A percentile compares a stretch with the other conserved stretches of the same genome.
phyloP scores from a whole-genome alignment of 169 alveolate genomes.

The Cryptosporidium tyzzeri region DNA sequence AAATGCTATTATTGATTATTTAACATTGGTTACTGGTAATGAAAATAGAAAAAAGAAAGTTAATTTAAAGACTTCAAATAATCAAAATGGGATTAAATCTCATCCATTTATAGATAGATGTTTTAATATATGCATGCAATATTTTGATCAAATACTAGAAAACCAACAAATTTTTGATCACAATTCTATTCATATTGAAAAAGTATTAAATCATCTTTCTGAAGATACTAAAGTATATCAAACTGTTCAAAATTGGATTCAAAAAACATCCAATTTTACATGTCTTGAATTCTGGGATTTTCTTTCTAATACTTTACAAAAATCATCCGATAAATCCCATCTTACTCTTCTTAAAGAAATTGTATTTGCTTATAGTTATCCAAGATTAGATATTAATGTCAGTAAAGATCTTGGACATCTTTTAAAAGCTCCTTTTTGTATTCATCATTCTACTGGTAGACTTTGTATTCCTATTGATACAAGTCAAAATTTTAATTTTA shows the following conservation, averaged over 20 bases:
- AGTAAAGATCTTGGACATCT: conserved; percentile 90
- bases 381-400: conserved; percentile 85
- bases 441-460: conserved; percentile 92
- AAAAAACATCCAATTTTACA: conserved; percentile 54
- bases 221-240: conserved; percentile 58
- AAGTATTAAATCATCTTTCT: conserved; percentile 40
- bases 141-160: conserved; percentile 31
- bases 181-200: conserved; percentile 22
- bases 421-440: conserved; percentile 91
- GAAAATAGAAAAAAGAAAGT: conserved; percentile 82
- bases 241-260: conserved; percentile 30
- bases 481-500: conserved; percentile 78
- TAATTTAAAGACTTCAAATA: conserved; percentile 55
- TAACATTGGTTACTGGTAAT: conserved; percentile 80
- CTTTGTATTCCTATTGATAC: conserved; percentile 87
- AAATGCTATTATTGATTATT: conserved; percentile 82
- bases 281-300: conserved; percentile 71
- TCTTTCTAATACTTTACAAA: conserved; percentile 40
- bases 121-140: conserved; percentile 53
- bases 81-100: neutral
- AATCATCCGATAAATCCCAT: conserved; percentile 35
- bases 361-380: conserved; percentile 84
- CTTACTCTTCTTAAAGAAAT: conserved; percentile 79
- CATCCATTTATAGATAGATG: conserved; percentile 57
- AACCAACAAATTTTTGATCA: conserved; percentile 29